Base-by-base conservation (phyloP, 768 basidiomycete species). In the Pulveroboletus sp. region DNA sequence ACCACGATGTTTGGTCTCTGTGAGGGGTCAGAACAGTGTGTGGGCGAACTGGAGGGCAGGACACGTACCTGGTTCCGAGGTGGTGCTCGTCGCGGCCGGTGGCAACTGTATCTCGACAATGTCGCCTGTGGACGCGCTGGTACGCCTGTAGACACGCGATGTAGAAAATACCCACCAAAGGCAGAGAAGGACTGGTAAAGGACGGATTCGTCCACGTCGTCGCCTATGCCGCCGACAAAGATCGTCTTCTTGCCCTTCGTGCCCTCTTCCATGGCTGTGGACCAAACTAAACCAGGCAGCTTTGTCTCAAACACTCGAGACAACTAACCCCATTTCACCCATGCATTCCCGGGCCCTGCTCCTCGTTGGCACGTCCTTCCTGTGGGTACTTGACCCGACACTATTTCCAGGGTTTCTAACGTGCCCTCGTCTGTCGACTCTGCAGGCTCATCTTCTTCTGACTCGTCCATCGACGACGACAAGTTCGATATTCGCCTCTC, bases 51-150 rank as follows among this genome's bases (percentile, higher is more conserved):
- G 32, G 13, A 17, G 40, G 24, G 20, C 37, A 24, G 23, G 20
- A 14, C 14, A 21, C 19, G 21, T 55, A 82, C 86, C 84, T 50
- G 77, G 71, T 46, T 82, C 82, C 48, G 80, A 72, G 54, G 77
- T 75, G 47, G 82, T 80, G 61, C 87, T 85, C n/a, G 81, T 79
- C 6, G 81, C 76, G 13, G 92, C 88, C 14, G 83, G 75, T 27
- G 94, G 94, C 36, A 97, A 71, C 59, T 92, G 89, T 19, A 98
- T 85, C 63, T 97, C 93, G 49, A 97, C 81, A 49, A 98, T 82
- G 64, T 97, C 94, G 36, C 93, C 93, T 95, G 68, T 45, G 51
- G 36, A 53, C 32, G 36, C 33, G 37, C 45, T 52, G 16, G 58
- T 24, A 44, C 20, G 24, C 20, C 35, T 14, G 36, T 47, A 24